These are phyloP conservation scores for Gliomastix tumulicola DNA, from an alignment of 2,329 filamentous ascomycete species.

Conservation along the genomic window DNA sequence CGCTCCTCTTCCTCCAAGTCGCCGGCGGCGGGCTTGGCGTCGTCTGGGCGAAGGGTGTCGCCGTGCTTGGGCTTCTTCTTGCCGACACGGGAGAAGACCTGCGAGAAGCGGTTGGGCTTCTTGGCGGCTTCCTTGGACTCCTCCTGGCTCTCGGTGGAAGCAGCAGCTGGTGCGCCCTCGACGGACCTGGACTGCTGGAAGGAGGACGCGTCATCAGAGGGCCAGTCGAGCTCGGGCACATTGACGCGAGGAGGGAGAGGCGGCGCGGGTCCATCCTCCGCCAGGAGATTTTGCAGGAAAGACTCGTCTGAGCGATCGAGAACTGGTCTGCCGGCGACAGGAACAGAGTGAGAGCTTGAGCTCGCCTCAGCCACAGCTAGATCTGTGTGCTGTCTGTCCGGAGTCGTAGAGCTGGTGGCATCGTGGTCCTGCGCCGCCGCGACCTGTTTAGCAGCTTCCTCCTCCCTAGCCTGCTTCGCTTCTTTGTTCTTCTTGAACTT, in stretches of 20 bases:
- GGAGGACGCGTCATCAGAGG: conserved; percentile 22
- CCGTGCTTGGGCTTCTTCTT: conserved; percentile 31
- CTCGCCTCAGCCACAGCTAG: conserved; percentile 8
- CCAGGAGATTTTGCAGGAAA: conserved; percentile 49
- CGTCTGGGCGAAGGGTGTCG: conserved; percentile 22
- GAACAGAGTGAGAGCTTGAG: conserved; percentile 15
- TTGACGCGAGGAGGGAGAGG: conserved; percentile 48
- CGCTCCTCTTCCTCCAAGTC: conserved; percentile 18
- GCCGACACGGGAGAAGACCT: conserved; percentile 27
- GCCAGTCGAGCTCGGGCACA: conserved; percentile 43
- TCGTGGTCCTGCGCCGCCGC: too few relatives aligned
- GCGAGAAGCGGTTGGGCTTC: conserved; percentile 24
- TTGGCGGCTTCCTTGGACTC: background rate
- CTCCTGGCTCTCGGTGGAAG: background rate
- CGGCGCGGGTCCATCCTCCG: conserved; percentile 36
- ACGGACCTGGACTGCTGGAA: conserved; percentile 9
- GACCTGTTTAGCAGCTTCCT: conserved; percentile 9
- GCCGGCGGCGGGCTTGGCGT: conserved; percentile 27
- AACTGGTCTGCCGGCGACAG: conserved; percentile 30
- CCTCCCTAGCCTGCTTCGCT: conserved; percentile 32
- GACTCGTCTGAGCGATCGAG: conserved; percentile 49
- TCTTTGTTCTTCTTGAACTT: conserved; percentile 54
- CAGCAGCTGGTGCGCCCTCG: background rate
- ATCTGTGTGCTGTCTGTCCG: background rate
- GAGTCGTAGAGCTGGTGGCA: too few relatives aligned